Conservation (phyloP, 129 eudicot species). For the Apium graveolens region DNA sequence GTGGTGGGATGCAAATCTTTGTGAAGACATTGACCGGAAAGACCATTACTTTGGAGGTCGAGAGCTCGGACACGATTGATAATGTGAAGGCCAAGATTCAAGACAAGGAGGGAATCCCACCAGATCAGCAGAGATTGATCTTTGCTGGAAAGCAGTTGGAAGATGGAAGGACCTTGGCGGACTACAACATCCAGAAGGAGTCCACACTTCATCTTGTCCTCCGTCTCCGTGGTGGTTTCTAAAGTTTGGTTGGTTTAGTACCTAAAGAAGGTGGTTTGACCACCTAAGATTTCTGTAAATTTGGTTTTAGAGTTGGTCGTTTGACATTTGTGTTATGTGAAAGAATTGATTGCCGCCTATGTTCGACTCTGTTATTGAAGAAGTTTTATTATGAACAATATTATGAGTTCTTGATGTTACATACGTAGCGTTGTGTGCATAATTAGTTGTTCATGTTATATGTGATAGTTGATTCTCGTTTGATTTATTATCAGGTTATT, state of each 20-base stretch:
- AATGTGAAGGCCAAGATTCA: conserved; percentile 1
- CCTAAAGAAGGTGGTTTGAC: neutral
- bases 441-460: no score
- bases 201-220: neutral
- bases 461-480: neutral
- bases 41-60: neutral
- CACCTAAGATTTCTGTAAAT: neutral
- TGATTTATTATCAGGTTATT: neutral
- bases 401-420: neutral
- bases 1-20: neutral
- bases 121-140: conserved; percentile 2
- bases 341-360: neutral
- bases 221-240: conserved; percentile 4
- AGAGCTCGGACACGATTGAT: neutral
- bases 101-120: conserved; percentile 4
- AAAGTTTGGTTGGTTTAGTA: neutral
- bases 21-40: neutral
- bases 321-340: neutral
- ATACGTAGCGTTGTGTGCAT: no score
- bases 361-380: neutral
- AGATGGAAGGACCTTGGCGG: neutral
- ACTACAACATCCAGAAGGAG: conserved; percentile 1
- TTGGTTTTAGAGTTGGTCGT: no score
- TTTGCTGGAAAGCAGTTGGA: neutral
- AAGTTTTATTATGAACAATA: neutral